A percentile compares a stretch with the other conserved stretches of the same genome.
These are phyloP conservation scores for Cymodocea nodosa DNA, from an alignment of 116 monocot genomes.

Conservation along the genomic window DNA sequence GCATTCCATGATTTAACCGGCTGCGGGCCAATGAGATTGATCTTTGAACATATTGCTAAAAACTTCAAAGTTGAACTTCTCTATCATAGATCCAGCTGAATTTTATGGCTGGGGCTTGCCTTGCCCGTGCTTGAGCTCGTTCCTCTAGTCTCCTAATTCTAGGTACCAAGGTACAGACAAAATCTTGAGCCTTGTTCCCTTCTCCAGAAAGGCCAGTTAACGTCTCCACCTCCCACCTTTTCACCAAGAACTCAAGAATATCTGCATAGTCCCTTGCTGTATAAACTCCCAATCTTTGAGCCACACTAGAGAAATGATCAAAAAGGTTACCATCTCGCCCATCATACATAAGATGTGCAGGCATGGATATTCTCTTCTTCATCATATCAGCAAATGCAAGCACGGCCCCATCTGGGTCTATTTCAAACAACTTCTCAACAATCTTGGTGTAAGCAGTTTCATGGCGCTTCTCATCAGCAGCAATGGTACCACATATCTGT, in stretches of 20 bases:
- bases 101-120: constrained; percentile 1
- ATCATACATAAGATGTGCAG: constrained; percentile 24
- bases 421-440: constrained; percentile 24
- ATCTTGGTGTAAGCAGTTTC: constrained; percentile 27
- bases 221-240: constrained; percentile 13
- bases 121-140: constrained; percentile 18
- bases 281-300: constrained; percentile 20
- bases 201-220: constrained; percentile 19
- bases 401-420: constrained; percentile 18
- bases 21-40: too few species aligned
- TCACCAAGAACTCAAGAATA: constrained; percentile 19
- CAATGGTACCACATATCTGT: constrained; percentile 23
- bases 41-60: too few species aligned
- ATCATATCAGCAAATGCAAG: constrained; percentile 26
- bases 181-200: constrained; percentile 16
- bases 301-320: constrained; percentile 23
- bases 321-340: constrained; percentile 14
- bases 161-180: constrained; percentile 15
- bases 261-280: constrained; percentile 24
- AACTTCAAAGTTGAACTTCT: constrained; percentile 9
- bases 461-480: constrained; percentile 27
- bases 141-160: constrained; percentile 22
- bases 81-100: constrained; percentile 22
- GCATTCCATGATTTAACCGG: too few species aligned
- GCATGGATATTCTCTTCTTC: constrained; percentile 26